A percentile compares a stretch with the other conserved stretches of the same genome.
Evolutionary conservation across 441 rosid species (phyloP).

Genomic region (Eutrema salsugineum): DNA sequence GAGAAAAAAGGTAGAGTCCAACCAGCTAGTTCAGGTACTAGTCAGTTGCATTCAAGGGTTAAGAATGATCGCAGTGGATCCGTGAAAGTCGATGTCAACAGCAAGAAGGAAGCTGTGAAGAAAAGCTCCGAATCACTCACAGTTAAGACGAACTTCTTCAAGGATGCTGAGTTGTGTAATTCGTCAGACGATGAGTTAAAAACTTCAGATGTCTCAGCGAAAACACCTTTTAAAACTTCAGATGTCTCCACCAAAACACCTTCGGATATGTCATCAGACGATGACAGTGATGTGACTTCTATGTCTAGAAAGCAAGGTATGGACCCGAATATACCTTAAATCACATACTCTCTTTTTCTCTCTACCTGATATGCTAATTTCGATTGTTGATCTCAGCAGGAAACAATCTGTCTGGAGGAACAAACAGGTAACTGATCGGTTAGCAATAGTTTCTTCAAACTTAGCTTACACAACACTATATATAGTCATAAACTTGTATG

Average conservation of each 20-base stretch:
- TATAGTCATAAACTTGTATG: not conserved
- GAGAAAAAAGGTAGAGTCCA: conserved; percentile 18
- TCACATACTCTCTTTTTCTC: not conserved
- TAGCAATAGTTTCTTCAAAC: not conserved
- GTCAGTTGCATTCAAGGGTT: conserved; percentile 1
- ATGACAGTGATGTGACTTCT: conserved; percentile 31
- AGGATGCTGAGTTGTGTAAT: conserved; percentile 1
- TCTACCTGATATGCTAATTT: not conserved
- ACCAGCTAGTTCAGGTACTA: conserved; percentile 20
- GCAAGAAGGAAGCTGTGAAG: conserved; percentile 3
- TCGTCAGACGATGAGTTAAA: not conserved
- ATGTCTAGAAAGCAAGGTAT: conserved; percentile 22
- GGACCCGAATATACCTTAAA: not conserved
- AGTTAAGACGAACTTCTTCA: conserved; percentile 7
- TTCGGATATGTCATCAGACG: conserved; percentile 3
- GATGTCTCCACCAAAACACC: conserved; percentile 19
- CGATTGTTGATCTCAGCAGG: conserved; percentile 1
- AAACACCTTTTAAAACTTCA: conserved; percentile 21
- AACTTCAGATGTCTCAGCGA: conserved; percentile 3
- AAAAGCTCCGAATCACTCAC: not conserved
- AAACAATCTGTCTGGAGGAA: conserved; percentile 7
- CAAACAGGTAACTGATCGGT: not conserved
- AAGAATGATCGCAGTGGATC: conserved; percentile 5
- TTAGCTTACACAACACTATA: not conserved
- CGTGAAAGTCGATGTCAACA: not conserved